phyloP scores from a whole-genome alignment of 495 filamentous ascomycete genomes.

The Cercophora samala region DNA sequence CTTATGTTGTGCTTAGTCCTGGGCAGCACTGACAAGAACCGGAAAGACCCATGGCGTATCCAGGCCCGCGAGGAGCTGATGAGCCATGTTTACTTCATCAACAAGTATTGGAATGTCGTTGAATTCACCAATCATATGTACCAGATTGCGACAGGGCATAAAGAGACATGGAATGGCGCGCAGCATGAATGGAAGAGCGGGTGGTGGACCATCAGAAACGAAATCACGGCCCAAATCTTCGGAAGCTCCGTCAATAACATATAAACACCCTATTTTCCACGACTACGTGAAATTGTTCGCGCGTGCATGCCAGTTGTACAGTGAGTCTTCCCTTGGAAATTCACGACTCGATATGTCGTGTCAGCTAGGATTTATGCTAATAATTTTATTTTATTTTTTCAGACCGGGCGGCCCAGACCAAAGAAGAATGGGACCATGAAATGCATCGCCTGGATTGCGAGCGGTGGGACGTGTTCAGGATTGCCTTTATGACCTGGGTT shows the following conservation, averaged over 20 bases:
- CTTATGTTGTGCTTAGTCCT: neutral
- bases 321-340: no score
- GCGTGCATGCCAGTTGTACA: neutral
- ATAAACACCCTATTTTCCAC: neutral
- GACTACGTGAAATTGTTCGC: neutral
- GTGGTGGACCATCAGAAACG: neutral
- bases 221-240: neutral
- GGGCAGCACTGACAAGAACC: neutral
- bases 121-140: no score
- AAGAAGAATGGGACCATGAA: neutral
- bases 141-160: no score
- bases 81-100: neutral
- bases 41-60: neutral
- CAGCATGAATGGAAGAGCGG: neutral
- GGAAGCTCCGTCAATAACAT: neutral
- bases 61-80: neutral
- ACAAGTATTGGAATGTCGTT: neutral
- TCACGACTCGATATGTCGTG: no score
- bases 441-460: neutral
- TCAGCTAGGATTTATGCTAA: no score
- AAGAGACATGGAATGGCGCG: neutral
- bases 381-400: no score
- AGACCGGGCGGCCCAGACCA: neutral
- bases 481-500: neutral
- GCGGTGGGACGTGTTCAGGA: neutral